A percentile compares a stretch with the other conserved stretches of the same genome.
Evolutionary conservation across 129 eudicot genomes (phyloP).

Genomic region (Centella asiatica): DNA sequence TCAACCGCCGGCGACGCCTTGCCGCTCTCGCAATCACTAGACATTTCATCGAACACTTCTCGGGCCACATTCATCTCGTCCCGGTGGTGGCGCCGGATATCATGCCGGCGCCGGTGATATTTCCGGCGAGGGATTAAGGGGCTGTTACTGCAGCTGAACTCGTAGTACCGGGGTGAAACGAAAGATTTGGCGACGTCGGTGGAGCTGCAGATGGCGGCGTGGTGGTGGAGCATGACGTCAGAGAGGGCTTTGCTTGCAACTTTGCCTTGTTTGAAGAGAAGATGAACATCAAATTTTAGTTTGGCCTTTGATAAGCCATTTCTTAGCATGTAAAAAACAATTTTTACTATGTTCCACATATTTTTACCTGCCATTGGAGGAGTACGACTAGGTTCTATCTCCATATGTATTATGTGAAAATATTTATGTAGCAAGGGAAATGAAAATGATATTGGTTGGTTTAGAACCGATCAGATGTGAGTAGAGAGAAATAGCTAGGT

Average conservation of each 20-base stretch:
- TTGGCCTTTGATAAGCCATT: constrained; percentile 45
- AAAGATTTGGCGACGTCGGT: constrained; percentile 28
- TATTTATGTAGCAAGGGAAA: background rate
- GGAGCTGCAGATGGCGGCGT: constrained; percentile 42
- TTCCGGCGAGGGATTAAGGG: constrained; percentile 31
- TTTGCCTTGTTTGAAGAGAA: constrained; percentile 42
- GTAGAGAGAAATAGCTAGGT: too few species aligned
- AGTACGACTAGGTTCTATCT: constrained; percentile 29
- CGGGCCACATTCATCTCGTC: constrained; percentile 19
- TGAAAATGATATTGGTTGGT: background rate
- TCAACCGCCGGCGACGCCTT: constrained; percentile 31
- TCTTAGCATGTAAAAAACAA: constrained; percentile 44
- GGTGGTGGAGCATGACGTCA: constrained; percentile 47
- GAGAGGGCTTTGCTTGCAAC: constrained; percentile 47
- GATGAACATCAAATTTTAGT: constrained; percentile 41
- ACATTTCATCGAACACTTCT: constrained; percentile 36
- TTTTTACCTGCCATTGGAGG: constrained; percentile 46
- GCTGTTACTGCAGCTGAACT: constrained; percentile 67
- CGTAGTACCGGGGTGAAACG: constrained; percentile 52
- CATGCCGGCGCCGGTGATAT: constrained; percentile 4
- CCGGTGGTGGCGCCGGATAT: constrained; percentile 4
- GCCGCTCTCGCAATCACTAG: constrained; percentile 12
- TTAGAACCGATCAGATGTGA: constrained; percentile 8
- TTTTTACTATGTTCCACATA: constrained; percentile 36
- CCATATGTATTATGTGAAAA: constrained; percentile 30